These are phyloP conservation scores for Zoysia japonica DNA, from an alignment of 176 grass and related monocot species.

Conservation along the genomic window DNA sequence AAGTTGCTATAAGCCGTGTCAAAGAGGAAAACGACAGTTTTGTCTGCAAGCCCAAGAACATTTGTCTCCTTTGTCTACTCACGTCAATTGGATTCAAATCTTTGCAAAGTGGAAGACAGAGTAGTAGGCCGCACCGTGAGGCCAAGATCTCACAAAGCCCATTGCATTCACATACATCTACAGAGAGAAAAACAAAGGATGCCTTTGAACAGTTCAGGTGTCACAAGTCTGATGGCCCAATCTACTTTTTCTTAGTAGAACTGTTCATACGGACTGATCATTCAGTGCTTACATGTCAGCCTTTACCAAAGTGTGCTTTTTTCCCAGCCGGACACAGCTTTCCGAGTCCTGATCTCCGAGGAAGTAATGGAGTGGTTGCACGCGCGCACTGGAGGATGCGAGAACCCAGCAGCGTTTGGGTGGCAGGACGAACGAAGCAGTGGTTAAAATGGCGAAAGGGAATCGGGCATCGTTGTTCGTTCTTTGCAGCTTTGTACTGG, in stretches of 20 bases:
- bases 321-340: constrained; percentile 24
- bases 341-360: not conserved
- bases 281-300: constrained; percentile 33
- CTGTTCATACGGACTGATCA: constrained; percentile 24
- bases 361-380: constrained; percentile 25
- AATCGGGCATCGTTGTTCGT: not conserved
- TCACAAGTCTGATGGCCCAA: constrained; percentile 7
- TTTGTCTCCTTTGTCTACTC: not conserved
- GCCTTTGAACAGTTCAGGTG: constrained; percentile 21
- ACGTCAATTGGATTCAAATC: not conserved
- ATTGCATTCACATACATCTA: not conserved
- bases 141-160: not conserved
- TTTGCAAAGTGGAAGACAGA: constrained; percentile 26
- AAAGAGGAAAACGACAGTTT: constrained; percentile 1
- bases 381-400: constrained; percentile 1
- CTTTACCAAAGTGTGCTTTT: constrained; percentile 35
- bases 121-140: not conserved
- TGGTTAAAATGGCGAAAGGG: constrained; percentile 19
- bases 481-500: constrained; percentile 11
- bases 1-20: constrained; percentile 5
- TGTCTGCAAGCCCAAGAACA: not conserved
- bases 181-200: constrained; percentile 16
- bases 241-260: not conserved
- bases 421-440: constrained; percentile 12
- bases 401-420: not conserved